Evolutionary conservation across 805 yeast genomes (phyloP).

Genomic region (Hagleromyces aurorensis): DNA sequence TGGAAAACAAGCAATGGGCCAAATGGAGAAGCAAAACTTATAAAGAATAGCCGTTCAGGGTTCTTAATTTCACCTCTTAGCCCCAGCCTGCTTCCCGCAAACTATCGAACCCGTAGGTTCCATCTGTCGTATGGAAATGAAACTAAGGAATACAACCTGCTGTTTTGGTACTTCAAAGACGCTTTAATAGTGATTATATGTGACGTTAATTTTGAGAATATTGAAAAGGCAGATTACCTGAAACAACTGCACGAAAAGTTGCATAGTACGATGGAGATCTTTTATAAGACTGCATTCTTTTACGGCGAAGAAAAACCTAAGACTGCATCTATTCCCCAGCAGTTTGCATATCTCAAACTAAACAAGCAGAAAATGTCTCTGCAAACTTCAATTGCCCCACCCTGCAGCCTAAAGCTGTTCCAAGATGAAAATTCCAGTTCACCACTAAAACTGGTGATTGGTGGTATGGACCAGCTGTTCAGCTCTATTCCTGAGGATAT

Average conservation of each 20-base stretch:
- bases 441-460: constrained; percentile 21
- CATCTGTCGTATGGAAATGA: constrained; percentile 8
- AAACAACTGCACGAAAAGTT: constrained; percentile 21
- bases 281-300: constrained; percentile 12
- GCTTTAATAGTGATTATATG: constrained; percentile 21
- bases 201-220: constrained; percentile 18
- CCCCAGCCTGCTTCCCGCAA: constrained; percentile 17
- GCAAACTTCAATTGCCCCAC: constrained; percentile 23
- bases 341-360: constrained; percentile 20
- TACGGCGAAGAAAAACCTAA: not conserved
- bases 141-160: constrained; percentile 13
- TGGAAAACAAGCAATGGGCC: constrained; percentile 8
- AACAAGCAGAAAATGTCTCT: constrained; percentile 10
- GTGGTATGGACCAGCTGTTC: constrained; percentile 20
- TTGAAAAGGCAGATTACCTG: constrained; percentile 26
- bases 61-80: constrained; percentile 27
- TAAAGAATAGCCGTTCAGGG: constrained; percentile 16
- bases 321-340: constrained; percentile 2
- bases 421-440: constrained; percentile 6
- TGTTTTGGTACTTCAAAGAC: constrained; percentile 29
- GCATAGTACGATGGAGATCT: constrained; percentile 15
- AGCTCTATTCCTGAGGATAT: constrained; percentile 2
- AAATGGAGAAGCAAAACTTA: constrained; percentile 1
- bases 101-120: constrained; percentile 20
- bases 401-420: constrained; percentile 5